Conservation (phyloP, 2,329 filamentous ascomycete genomes). For the Calcarisporium arbuscula region DNA sequence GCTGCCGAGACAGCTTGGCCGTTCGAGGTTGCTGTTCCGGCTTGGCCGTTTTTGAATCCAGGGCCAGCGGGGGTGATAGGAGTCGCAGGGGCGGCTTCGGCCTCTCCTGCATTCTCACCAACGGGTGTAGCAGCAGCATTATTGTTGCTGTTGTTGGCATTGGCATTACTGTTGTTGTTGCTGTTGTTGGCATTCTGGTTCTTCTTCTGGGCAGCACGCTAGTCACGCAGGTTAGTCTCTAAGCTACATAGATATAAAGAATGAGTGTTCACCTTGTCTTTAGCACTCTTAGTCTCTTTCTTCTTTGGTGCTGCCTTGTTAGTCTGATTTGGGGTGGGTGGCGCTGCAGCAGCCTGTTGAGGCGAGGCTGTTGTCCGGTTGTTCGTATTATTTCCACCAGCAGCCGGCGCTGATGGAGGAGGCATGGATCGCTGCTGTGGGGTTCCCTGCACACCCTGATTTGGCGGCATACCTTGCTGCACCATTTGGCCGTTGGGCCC, state of each 20-base stretch:
- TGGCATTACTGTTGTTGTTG: too few relatives aligned
- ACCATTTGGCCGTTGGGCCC: slow-evolving; percentile 35
- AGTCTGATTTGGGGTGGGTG: slow-evolving; percentile 68
- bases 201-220: slow-evolving; percentile 55
- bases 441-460: slow-evolving; percentile 52
- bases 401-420: slow-evolving; percentile 55
- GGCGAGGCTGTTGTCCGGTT: slow-evolving; percentile 54
- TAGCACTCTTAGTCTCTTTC: slow-evolving; percentile 60
- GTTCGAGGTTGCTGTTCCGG: slow-evolving; percentile 22
- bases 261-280: slow-evolving; percentile 55
- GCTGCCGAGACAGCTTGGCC: slow-evolving; percentile 20
- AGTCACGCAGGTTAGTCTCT: slow-evolving; percentile 9
- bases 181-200: slow-evolving; percentile 48
- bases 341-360: slow-evolving; percentile 58
- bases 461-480: slow-evolving; percentile 33
- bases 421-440: slow-evolving; percentile 69
- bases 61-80: slow-evolving; percentile 56
- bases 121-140: slow-evolving; percentile 46
- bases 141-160: too few relatives aligned
- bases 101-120: slow-evolving; percentile 48
- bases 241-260: background rate
- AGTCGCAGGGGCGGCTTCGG: slow-evolving; percentile 55
- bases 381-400: slow-evolving; percentile 41
- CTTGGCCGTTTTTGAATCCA: slow-evolving; percentile 34
- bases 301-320: slow-evolving; percentile 71